These are phyloP conservation scores for Solanum arcanum DNA, from an alignment of 257 asterid species.

Conservation along the genomic window DNA sequence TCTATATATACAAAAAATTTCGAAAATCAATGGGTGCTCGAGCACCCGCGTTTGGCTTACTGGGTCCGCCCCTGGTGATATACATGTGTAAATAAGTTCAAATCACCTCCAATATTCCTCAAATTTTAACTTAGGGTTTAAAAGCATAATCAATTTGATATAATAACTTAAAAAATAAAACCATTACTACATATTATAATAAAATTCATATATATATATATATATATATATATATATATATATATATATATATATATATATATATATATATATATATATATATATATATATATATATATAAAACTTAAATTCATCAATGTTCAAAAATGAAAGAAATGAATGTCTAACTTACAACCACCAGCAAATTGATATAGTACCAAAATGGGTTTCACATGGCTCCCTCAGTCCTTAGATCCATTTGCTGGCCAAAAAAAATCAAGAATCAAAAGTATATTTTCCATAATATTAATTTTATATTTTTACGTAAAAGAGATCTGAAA, in stretches of 20 bases:
- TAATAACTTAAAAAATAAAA: background rate
- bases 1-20: too few relatives aligned
- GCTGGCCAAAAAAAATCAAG: slow-evolving; percentile 5
- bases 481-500: background rate
- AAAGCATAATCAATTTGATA: background rate
- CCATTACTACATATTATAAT: background rate
- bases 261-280: too few relatives aligned
- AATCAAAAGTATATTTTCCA: background rate
- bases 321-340: background rate
- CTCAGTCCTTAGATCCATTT: slow-evolving; percentile 22
- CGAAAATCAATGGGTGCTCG: too few relatives aligned
- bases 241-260: too few relatives aligned
- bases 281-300: too few relatives aligned
- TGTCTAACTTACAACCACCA: background rate
- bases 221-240: too few relatives aligned
- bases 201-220: too few relatives aligned
- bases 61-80: too few relatives aligned
- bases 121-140: background rate
- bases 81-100: background rate
- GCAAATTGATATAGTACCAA: background rate
- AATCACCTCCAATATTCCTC: background rate
- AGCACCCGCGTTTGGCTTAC: too few relatives aligned
- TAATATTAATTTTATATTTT: background rate
- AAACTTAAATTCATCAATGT: too few relatives aligned
- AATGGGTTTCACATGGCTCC: background rate